Evolutionary conservation across 2,329 filamentous ascomycete species (phyloP).

Genomic region (Fusarium metavorans): DNA sequence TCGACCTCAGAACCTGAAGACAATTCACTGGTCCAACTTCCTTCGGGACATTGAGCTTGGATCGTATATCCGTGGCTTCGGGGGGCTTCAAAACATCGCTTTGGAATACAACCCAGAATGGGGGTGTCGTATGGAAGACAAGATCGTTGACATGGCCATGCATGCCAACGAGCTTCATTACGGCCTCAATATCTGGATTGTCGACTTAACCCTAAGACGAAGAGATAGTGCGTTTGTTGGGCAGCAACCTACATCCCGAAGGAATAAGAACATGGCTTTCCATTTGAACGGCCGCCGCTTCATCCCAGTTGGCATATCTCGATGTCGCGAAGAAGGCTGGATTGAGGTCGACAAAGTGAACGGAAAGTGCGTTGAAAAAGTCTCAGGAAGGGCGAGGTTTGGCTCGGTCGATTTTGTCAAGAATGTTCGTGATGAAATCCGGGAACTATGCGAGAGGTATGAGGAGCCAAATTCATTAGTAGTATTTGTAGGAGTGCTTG

Average conservation of each 20-base stretch:
- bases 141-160: background rate
- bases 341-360: background rate
- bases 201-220: background rate
- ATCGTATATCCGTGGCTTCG: accelerated
- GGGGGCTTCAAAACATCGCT: background rate
- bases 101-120: background rate
- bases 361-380: background rate
- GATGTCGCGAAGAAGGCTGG: background rate
- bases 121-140: background rate
- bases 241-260: background rate
- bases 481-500: background rate
- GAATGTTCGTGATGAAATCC: background rate
- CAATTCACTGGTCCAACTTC: background rate
- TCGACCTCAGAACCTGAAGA: background rate
- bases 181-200: background rate
- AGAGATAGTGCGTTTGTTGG: background rate
- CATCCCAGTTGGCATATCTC: background rate
- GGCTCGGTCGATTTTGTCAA: background rate
- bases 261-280: background rate
- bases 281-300: background rate
- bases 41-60: background rate
- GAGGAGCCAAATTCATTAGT: background rate
- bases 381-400: background rate
- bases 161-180: background rate
- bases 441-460: background rate